phyloP scores from a whole-genome alignment of 805 yeast genomes.

The Torulaspora delbrueckii region DNA sequence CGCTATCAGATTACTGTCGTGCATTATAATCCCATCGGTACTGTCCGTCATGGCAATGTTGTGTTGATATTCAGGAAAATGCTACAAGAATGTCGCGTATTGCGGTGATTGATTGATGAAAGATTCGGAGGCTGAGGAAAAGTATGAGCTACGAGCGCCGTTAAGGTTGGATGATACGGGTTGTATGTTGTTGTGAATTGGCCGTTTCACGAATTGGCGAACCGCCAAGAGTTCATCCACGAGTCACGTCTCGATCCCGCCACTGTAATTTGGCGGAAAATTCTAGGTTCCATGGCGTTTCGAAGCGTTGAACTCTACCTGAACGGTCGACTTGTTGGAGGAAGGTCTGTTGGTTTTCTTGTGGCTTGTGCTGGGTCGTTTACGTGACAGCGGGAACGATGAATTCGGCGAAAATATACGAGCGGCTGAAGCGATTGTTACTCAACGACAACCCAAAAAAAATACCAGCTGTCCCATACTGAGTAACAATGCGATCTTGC shows the following conservation, averaged over 20 bases:
- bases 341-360: constrained; percentile 4
- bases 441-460: constrained; percentile 2
- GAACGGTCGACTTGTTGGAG: constrained; percentile 1
- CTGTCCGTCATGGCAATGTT: too few relatives aligned
- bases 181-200: too few relatives aligned
- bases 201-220: too few relatives aligned
- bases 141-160: too few relatives aligned
- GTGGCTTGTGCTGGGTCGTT: constrained; percentile 1
- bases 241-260: neutral
- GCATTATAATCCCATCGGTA: too few relatives aligned
- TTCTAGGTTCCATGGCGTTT: neutral
- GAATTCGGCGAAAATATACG: constrained; percentile 5
- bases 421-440: constrained; percentile 2
- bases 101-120: too few relatives aligned
- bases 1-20: too few relatives aligned
- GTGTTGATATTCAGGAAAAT: too few relatives aligned
- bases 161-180: too few relatives aligned
- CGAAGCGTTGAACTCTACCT: neutral
- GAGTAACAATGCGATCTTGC: neutral
- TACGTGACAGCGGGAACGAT: neutral
- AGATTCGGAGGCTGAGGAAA: too few relatives aligned
- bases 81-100: too few relatives aligned
- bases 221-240: too few relatives aligned
- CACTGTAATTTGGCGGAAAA: neutral
- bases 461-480: neutral